Conservation (phyloP, 441 rosid species). For the Biscutella laevigata region DNA sequence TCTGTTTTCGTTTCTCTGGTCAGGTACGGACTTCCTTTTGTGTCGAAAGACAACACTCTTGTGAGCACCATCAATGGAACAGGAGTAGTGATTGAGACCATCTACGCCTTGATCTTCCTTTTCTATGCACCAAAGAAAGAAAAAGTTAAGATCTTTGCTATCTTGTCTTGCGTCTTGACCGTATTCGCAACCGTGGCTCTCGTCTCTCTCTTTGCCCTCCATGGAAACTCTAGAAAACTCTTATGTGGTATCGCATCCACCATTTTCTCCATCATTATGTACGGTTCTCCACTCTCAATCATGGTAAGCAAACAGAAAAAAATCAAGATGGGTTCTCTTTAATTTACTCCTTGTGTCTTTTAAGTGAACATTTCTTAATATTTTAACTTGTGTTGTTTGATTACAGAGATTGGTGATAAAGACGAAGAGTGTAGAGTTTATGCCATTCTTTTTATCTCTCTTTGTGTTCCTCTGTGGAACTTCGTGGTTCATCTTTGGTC, state of each 20-base stretch:
- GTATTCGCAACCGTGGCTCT: conserved; percentile 50
- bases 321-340: not conserved
- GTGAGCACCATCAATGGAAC: conserved; percentile 77
- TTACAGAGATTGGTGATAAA: conserved; percentile 77
- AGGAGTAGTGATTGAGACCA: conserved; percentile 54
- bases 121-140: conserved; percentile 57
- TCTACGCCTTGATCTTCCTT: conserved; percentile 62
- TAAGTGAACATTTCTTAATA: not conserved
- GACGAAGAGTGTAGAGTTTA: conserved; percentile 86
- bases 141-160: conserved; percentile 56
- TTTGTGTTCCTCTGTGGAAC: conserved; percentile 88
- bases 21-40: conserved; percentile 91
- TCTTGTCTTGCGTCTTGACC: conserved; percentile 40
- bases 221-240: conserved; percentile 52
- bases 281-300: conserved; percentile 84
- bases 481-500: conserved; percentile 81
- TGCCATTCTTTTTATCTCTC: conserved; percentile 90
- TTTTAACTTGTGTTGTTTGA: not conserved
- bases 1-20: not conserved
- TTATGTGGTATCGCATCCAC: conserved; percentile 76
- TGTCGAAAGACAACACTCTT: conserved; percentile 65
- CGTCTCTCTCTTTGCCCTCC: conserved; percentile 59
- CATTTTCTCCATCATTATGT: conserved; percentile 85
- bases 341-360: too few relatives aligned
- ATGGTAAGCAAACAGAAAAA: conserved; percentile 77